phyloP scores from a whole-genome alignment of 805 yeast genomes.

The Ogataea zsoltii region DNA sequence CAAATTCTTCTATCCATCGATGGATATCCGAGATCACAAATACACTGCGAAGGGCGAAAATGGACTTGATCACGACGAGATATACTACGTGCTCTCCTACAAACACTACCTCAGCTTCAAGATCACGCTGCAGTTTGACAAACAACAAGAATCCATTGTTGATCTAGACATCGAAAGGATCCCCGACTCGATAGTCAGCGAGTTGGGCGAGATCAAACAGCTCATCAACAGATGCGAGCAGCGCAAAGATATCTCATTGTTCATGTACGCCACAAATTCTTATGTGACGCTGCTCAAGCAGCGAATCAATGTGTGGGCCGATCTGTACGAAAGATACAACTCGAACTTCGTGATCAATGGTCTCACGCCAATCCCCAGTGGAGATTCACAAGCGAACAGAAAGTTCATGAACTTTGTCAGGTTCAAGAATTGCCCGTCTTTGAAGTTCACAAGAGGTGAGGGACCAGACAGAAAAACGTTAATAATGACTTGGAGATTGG shows the following conservation, averaged over 20 bases:
- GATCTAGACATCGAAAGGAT: constrained; percentile 12
- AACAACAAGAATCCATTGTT: constrained; percentile 11
- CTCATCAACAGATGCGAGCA: constrained; percentile 13
- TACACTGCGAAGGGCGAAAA: not conserved
- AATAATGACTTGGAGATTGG: constrained; percentile 16
- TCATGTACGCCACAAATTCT: constrained; percentile 27
- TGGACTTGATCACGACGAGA: not conserved
- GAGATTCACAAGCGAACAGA: constrained; percentile 1
- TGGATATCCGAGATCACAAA: constrained; percentile 21
- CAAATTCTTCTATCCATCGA: constrained; percentile 29
- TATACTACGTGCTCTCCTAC: constrained; percentile 18
- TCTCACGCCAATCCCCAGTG: not conserved
- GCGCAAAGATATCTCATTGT: constrained; percentile 24
- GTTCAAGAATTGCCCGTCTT: constrained; percentile 12
- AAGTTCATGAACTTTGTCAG: constrained; percentile 9
- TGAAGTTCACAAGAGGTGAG: constrained; percentile 6
- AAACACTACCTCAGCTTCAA: constrained; percentile 19
- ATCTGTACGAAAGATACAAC: constrained; percentile 17
- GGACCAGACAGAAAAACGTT: not conserved
- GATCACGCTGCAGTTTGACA: constrained; percentile 14
- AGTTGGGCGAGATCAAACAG: constrained; percentile 17
- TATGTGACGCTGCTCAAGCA: constrained; percentile 21
- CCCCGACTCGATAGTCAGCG: constrained; percentile 12
- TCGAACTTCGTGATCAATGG: constrained; percentile 19
- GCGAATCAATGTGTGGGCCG: constrained; percentile 23